Percentiles rank a stretch among this genome's conserved stretches.
Conservation (phyloP, 2,329 filamentous ascomycete species). For the Calonectria honghensis region DNA sequence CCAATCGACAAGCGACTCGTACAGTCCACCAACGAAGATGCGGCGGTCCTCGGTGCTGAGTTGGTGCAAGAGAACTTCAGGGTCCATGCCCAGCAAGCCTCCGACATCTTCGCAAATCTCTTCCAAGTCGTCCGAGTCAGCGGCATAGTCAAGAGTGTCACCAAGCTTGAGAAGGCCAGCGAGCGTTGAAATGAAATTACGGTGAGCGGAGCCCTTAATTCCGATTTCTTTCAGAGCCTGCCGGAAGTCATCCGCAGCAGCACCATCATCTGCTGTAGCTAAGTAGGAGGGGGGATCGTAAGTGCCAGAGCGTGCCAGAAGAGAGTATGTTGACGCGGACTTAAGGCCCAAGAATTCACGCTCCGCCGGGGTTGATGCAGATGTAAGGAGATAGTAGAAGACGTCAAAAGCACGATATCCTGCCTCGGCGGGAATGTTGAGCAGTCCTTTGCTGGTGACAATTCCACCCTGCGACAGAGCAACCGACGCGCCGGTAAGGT, state of each 20-base stretch:
- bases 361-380: constrained; percentile 91
- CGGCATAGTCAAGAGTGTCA: constrained; percentile 88
- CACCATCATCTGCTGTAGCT: constrained; percentile 93
- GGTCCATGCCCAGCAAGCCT: constrained; percentile 89
- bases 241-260: constrained; percentile 94
- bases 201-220: constrained; percentile 89
- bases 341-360: constrained; percentile 91
- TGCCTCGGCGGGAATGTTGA: constrained; percentile 85
- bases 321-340: constrained; percentile 82
- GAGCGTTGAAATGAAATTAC: constrained; percentile 89
- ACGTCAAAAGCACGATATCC: constrained; percentile 97
- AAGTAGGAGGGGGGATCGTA: constrained; percentile 92
- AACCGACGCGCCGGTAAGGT: constrained; percentile 83
- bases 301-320: constrained; percentile 89
- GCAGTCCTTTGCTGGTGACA: constrained; percentile 86
- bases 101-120: constrained; percentile 93
- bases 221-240: constrained; percentile 91
- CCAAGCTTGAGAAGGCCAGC: constrained; percentile 93
- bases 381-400: constrained; percentile 96
- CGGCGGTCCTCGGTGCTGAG: constrained; percentile 90
- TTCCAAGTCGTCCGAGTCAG: constrained; percentile 90
- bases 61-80: constrained; percentile 85
- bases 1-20: constrained; percentile 97
- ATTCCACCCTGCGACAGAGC: constrained; percentile 91
- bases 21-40: constrained; percentile 88